Percentiles rank a stretch among this genome's conserved stretches.
Evolutionary conservation across 108 stramenopile genomes (phyloP).

Genomic region (Skeletonema grethae): DNA sequence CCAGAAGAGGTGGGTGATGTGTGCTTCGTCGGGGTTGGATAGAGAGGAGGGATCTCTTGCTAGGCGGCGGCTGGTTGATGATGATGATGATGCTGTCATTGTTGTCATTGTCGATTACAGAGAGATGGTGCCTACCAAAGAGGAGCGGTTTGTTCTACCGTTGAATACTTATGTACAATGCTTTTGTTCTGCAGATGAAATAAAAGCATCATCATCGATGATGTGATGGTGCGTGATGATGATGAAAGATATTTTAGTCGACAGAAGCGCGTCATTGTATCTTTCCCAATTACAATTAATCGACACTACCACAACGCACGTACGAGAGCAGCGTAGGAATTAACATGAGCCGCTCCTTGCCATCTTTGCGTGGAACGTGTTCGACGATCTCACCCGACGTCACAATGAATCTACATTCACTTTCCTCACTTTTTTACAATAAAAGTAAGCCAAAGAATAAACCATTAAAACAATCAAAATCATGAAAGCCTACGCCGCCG

Average conservation of each 20-base stretch:
- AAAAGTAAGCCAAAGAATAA: slow-evolving; percentile 5
- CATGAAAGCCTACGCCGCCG: slow-evolving; percentile 61
- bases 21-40: slow-evolving; percentile 64
- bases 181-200: too few species aligned
- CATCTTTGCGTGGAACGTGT: neutral
- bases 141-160: too few species aligned
- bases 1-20: slow-evolving; percentile 72
- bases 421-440: neutral
- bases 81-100: neutral
- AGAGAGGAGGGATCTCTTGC: slow-evolving; percentile 55
- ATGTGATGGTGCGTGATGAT: too few species aligned
- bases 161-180: too few species aligned
- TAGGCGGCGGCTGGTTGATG: neutral
- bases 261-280: neutral
- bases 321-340: neutral
- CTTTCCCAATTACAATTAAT: neutral
- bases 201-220: too few species aligned
- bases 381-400: neutral
- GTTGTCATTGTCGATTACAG: too few species aligned
- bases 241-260: too few species aligned
- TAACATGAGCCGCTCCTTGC: neutral
- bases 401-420: neutral
- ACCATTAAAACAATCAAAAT: slow-evolving; percentile 45
- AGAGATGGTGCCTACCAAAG: too few species aligned
- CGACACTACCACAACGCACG: neutral